Base-by-base conservation (phyloP, 2,329 filamentous ascomycete species). In the Fonsecaea multimorphosa region DNA sequence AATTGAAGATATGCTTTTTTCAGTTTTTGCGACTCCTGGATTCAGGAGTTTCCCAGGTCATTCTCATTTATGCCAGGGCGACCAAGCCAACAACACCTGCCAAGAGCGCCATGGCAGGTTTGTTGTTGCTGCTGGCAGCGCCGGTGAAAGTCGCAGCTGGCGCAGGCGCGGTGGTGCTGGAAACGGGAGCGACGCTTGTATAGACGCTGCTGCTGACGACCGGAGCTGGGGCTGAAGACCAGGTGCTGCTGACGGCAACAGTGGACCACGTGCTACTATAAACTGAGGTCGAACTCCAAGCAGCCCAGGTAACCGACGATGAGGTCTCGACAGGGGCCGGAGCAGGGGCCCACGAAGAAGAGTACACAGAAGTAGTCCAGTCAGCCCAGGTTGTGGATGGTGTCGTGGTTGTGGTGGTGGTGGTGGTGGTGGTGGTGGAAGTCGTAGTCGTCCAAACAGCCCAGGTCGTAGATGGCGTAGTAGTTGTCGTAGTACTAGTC, bases 61-160 rank as follows among this genome's bases (percentile, higher is more conserved):
- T 49, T 49, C 22, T 11, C 27, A 61, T 49, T 69, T 70, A 71
- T 44, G 66, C 69, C 27, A 71, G 53, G 49, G 64, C 69, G 36
- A 71, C 54, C 46, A 71, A 61, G 46, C 66, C 68, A 53, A 65
- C 62, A 31, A 71, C 40, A 49, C 65, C 66, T 51, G 68, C 69
- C 12, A 68, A 46, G 12, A 71, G 59, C 53, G 68, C 68, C 36
- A 70, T 59, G 44, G 66, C 69, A 52, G 69, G 68, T 68, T 70
- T 71, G 69, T 68, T 68, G 55, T 71, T 69, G 68, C 51, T 63
- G 61, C 40, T 63, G 56, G 69, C 69, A 56, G 66, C 66, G 53
- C 67, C 69, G 22, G 65, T 67, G 51, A 63, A 70, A 8, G 63
- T 66, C 53, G 64, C 61, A 38, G 61, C 58, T 14, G 68, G 52